Percentiles rank a stretch among this genome's conserved stretches.
Evolutionary conservation across 331 rosid species (phyloP).

Genomic region (Malus hybrid): DNA sequence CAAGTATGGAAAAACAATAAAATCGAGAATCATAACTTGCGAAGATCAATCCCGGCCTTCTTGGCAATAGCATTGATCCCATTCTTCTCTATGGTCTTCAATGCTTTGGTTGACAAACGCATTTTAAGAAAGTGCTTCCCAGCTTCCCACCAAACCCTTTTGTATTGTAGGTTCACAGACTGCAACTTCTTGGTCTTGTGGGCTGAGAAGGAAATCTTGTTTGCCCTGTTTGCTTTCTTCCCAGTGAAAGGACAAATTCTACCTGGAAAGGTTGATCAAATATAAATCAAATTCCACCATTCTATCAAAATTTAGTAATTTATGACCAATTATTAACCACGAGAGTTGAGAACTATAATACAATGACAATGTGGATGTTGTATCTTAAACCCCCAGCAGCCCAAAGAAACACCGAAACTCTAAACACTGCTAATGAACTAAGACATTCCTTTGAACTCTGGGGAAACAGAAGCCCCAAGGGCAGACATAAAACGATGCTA

Average conservation of each 20-base stretch:
- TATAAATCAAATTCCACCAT: not conserved
- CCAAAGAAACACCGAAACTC: not conserved
- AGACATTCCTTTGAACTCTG: no score
- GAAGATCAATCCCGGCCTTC: slow-evolving; percentile 90
- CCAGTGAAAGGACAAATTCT: slow-evolving; percentile 88
- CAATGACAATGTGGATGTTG: not conserved
- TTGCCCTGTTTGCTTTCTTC: slow-evolving; percentile 86
- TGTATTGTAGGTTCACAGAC: slow-evolving; percentile 87
- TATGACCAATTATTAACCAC: not conserved
- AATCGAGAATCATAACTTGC: slow-evolving; percentile 41
- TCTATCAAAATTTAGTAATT: not conserved
- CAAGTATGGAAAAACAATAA: not conserved
- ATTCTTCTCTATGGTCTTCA: slow-evolving; percentile 91
- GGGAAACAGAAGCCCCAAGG: no score
- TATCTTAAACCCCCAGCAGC: not conserved
- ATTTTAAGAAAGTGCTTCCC: slow-evolving; percentile 86
- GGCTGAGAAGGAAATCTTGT: slow-evolving; percentile 71
- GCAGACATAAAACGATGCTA: no score
- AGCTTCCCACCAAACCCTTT: slow-evolving; percentile 94
- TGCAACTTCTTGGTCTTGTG: slow-evolving; percentile 90
- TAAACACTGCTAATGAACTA: not conserved
- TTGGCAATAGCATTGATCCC: slow-evolving; percentile 95
- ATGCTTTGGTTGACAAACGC: slow-evolving; percentile 82
- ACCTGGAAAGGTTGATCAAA: slow-evolving; percentile 36
- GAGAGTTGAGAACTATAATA: not conserved